These are phyloP conservation scores for Leptodermis oblonga DNA, from an alignment of 257 asterid species.

Conservation along the genomic window DNA sequence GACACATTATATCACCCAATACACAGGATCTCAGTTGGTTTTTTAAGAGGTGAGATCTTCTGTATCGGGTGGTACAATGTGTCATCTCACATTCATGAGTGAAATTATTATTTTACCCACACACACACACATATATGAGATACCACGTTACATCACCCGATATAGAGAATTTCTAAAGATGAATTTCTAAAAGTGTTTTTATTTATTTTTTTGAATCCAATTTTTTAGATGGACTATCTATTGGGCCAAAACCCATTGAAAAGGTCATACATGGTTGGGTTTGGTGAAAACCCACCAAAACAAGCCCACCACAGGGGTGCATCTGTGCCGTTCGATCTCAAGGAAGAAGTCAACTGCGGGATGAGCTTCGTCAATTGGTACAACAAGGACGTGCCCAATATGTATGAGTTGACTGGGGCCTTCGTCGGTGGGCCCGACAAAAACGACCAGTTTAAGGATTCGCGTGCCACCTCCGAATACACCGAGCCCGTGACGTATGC, in stretches of 20 bases:
- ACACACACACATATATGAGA: no score
- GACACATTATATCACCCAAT: no score
- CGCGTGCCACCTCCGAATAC: conserved; percentile 49
- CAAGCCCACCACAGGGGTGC: conserved; percentile 94
- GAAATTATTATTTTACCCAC: no score
- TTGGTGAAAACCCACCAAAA: conserved; percentile 62
- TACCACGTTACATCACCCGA: no score
- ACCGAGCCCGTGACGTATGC: conserved; percentile 78
- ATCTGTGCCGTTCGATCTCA: conserved; percentile 45
- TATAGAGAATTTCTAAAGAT: no score
- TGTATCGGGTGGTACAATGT: no score
- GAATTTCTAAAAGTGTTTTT: no score
- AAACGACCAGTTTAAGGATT: conserved; percentile 49
- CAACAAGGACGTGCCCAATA: conserved; percentile 40
- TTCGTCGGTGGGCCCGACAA: conserved; percentile 78
- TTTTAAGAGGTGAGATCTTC: no score
- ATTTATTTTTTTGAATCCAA: neutral
- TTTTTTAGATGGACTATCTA: conserved; percentile 56
- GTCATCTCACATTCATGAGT: no score
- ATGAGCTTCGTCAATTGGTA: conserved; percentile 61
- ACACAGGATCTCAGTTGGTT: no score
- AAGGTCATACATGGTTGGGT: conserved; percentile 86
- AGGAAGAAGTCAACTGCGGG: conserved; percentile 35
- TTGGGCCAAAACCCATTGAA: conserved; percentile 60
- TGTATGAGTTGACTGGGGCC: conserved; percentile 83